Percentiles rank a stretch among this genome's conserved stretches.
phyloP scores from a whole-genome alignment of 1,139 yeast genomes.

The Spencermartinsiella ligniputridi region DNA sequence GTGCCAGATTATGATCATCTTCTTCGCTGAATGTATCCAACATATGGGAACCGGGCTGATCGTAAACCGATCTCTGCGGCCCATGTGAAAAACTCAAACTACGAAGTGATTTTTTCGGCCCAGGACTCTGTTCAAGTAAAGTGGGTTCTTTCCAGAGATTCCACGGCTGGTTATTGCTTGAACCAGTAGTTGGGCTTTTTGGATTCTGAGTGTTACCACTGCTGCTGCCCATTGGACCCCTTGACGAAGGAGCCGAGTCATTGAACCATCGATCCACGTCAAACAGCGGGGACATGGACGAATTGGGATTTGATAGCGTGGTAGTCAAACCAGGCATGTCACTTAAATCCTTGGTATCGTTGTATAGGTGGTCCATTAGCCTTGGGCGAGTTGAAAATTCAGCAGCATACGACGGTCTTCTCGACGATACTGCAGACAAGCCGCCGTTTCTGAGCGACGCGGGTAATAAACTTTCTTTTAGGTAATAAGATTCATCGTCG shows the following conservation, averaged over 20 bases:
- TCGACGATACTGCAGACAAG: conserved; percentile 26
- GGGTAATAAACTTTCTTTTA: conserved; percentile 1
- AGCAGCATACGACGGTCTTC: conserved; percentile 34
- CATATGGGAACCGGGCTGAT: conserved; percentile 12
- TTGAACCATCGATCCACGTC: conserved; percentile 5
- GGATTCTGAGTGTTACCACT: background rate
- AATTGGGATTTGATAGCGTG: conserved; percentile 3
- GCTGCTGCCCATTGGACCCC: background rate
- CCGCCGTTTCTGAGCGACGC: conserved; percentile 13
- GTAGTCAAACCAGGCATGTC: conserved; percentile 3
- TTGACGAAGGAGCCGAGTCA: background rate
- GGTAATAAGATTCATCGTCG: conserved; percentile 1
- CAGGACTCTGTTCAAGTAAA: background rate
- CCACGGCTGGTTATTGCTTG: conserved; percentile 2
- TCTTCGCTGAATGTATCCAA: conserved; percentile 23
- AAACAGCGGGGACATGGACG: conserved; percentile 1
- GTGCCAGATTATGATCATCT: conserved; percentile 13
- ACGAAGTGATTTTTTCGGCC: conserved; percentile 19
- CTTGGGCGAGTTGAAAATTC: conserved; percentile 31
- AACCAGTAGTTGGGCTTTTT: background rate
- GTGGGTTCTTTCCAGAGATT: conserved; percentile 2
- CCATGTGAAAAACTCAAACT: conserved; percentile 21
- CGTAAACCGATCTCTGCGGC: conserved; percentile 6
- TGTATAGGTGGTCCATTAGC: conserved; percentile 10
- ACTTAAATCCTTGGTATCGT: background rate